phyloP scores from a whole-genome alignment of 139 green algal genomes.

The Chlamydomonas urium region DNA sequence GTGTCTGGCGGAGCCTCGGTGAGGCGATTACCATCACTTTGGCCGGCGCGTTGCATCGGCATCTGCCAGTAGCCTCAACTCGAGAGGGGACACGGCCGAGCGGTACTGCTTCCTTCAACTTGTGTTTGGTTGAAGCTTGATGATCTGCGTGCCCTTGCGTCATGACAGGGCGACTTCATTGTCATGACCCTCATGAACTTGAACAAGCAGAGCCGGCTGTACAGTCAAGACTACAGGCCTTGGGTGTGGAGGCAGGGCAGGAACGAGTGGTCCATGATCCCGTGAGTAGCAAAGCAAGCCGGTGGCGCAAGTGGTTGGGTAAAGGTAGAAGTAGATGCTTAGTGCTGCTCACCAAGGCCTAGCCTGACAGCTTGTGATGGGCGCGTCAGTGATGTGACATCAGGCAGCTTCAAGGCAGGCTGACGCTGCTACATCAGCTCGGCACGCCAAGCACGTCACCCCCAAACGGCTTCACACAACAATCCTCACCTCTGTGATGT shows the following conservation, averaged over 20 bases:
- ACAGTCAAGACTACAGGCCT: conserved; percentile 42
- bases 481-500: not conserved
- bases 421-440: not conserved
- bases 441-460: not conserved
- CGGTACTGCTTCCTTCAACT: not conserved
- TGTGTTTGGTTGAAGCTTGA: not conserved
- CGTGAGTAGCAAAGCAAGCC: not conserved
- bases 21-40: conserved; percentile 3
- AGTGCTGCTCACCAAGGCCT: no score
- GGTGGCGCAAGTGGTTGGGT: not conserved
- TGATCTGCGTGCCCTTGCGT: not conserved
- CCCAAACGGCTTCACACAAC: not conserved
- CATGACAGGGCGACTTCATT: conserved; percentile 26
- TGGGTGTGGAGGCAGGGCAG: conserved; percentile 19
- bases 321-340: not conserved
- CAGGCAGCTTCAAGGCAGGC: not conserved
- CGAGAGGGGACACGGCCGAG: not conserved
- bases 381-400: not conserved
- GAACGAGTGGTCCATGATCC: conserved; percentile 1
- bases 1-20: conserved; percentile 26
- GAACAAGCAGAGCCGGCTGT: conserved; percentile 51
- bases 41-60: not conserved
- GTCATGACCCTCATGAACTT: conserved; percentile 49
- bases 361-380: not conserved
- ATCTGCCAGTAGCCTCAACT: not conserved